Evolutionary conservation across 2,329 filamentous ascomycete species (phyloP).

Genomic region (Rhinocladiella similis): DNA sequence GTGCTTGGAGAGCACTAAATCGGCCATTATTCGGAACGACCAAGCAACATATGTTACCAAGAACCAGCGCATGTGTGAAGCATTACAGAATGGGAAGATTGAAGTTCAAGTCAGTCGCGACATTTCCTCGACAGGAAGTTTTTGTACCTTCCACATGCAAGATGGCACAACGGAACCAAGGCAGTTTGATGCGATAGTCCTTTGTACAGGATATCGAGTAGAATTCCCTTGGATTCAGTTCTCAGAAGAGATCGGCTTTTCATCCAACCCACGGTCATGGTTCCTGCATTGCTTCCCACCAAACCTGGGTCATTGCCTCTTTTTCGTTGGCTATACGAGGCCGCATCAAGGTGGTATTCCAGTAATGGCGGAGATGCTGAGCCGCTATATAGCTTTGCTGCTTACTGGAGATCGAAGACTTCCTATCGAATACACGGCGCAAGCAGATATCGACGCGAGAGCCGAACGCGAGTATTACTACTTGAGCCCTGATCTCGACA

Average conservation of each 20-base stretch:
- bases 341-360: slow-evolving; percentile 16
- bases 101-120: slow-evolving; percentile 3
- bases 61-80: slow-evolving; percentile 18
- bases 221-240: slow-evolving; percentile 12
- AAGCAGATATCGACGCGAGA: slow-evolving; percentile 5
- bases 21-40: slow-evolving; percentile 10
- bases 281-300: slow-evolving; percentile 16
- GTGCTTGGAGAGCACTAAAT: slow-evolving; percentile 6
- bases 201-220: slow-evolving; percentile 9
- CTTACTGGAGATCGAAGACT: slow-evolving; percentile 5
- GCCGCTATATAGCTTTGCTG: slow-evolving; percentile 13
- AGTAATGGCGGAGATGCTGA: slow-evolving; percentile 18
- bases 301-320: slow-evolving; percentile 15
- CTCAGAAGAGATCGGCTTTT: not conserved
- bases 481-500: slow-evolving; percentile 14
- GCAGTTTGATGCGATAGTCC: slow-evolving; percentile 12
- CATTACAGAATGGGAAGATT: slow-evolving; percentile 10
- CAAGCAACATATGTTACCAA: slow-evolving; percentile 18
- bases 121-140: slow-evolving; percentile 3
- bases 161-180: slow-evolving; percentile 4
- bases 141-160: slow-evolving; percentile 2
- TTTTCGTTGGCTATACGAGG: slow-evolving; percentile 14
- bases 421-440: slow-evolving; percentile 6
- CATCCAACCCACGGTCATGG: slow-evolving; percentile 14
- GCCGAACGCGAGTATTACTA: slow-evolving; percentile 14